Base-by-base conservation (phyloP, 176 grass and related monocot genomes). In the Oryza rufipogon region DNA sequence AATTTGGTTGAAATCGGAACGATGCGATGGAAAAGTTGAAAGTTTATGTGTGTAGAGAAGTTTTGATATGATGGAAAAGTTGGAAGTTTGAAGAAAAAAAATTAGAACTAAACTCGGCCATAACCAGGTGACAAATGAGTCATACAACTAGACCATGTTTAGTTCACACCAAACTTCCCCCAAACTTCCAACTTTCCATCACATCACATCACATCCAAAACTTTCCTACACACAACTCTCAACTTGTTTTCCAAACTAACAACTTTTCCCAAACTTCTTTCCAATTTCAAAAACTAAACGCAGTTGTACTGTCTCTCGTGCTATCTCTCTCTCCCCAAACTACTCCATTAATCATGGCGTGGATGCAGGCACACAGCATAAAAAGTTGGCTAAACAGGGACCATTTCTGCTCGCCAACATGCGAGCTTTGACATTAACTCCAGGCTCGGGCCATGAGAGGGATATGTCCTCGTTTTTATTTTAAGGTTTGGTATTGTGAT, bases 401-500 rank as follows among this genome's bases (percentile, higher is more conserved):
- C 58, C 58, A 63, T 63, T 63, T 23, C 58, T n/a, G 20, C 20
- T 23, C 20, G 58, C 58, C 58, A 63, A 63, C 58, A 63, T 63
- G 58, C 20, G 20, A 63, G 58, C 58, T 63, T 63, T 63, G 0
- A 23, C 20, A 63, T 10, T 63, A 63, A 63, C 20, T 63, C 22
- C 20, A 23, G 58, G 20, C 20, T 63, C 20, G 20, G 7, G 6
- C 58, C 58, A 8, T 23, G 20, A 63, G 41, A 36, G 25, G 2
- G 42, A 51, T 26, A 23, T 19, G 41, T 19, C 47, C n/a, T 58
- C 30, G 38, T 63, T 39, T 39, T 15, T 58, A 58, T 58, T 58
- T 66, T 46, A 65, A 74, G 60, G 74, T 74, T 80, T 20, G 16
- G 58, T 23, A 23, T 42, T 6, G 70, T 58, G 60, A 54, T 42